Percentiles rank a stretch among this genome's conserved stretches.
Evolutionary conservation across 208 protist genomes (phyloP).

Genomic region (Trypanosoma platydactyli): DNA sequence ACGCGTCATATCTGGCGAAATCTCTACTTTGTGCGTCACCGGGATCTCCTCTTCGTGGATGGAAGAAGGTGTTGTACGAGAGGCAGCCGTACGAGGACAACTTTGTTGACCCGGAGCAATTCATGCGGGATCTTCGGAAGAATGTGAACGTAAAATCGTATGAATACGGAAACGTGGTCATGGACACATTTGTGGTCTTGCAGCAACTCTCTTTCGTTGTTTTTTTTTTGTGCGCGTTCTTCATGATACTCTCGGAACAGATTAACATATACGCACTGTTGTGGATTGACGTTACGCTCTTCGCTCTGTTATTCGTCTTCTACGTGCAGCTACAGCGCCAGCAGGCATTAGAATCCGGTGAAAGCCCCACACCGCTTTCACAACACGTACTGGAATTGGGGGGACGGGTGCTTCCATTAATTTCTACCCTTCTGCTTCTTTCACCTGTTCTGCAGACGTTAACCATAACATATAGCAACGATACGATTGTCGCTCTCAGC

Average conservation of each 20-base stretch:
- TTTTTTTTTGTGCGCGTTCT: slow-evolving; percentile 81
- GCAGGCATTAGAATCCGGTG: slow-evolving; percentile 20
- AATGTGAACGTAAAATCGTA: slow-evolving; percentile 83
- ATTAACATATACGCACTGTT: slow-evolving; percentile 42
- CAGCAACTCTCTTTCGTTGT: slow-evolving; percentile 88
- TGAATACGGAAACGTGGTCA: slow-evolving; percentile 73
- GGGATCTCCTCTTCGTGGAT: slow-evolving; percentile 26
- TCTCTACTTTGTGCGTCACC: slow-evolving; percentile 9
- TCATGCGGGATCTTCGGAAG: slow-evolving; percentile 73
- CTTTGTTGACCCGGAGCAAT: slow-evolving; percentile 83
- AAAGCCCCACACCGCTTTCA: slow-evolving; percentile 27
- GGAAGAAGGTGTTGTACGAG: slow-evolving; percentile 86
- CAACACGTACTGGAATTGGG: slow-evolving; percentile 49
- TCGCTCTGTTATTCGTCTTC: slow-evolving; percentile 39
- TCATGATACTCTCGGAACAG: slow-evolving; percentile 39
- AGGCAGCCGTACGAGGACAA: slow-evolving; percentile 89
- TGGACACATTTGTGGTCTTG: slow-evolving; percentile 78
- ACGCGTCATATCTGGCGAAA: background rate
- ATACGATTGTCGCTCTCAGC: slow-evolving; percentile 89
- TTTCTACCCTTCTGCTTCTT: slow-evolving; percentile 63
- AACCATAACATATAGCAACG: slow-evolving; percentile 82
- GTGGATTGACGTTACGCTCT: slow-evolving; percentile 50
- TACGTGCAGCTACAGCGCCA: slow-evolving; percentile 38
- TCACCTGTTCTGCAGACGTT: slow-evolving; percentile 83
- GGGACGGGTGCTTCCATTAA: slow-evolving; percentile 55